phyloP scores from a whole-genome alignment of 768 basidiomycete genomes.

The Mycena rosella region DNA sequence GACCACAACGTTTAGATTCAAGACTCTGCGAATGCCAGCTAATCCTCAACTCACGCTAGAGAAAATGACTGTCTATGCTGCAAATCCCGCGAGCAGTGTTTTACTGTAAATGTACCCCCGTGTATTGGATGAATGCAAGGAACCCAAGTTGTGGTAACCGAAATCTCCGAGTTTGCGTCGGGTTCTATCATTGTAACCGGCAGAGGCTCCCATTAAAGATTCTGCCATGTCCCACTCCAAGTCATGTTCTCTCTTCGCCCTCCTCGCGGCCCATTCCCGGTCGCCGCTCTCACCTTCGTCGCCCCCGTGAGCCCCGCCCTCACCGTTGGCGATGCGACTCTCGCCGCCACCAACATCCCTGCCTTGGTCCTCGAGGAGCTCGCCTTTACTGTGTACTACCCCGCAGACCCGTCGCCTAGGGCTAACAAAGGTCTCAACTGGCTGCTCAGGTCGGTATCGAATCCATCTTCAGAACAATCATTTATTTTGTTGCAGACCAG shows the following conservation, averaged over 20 bases:
- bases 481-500: slow-evolving; percentile 50
- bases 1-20: too few species aligned
- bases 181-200: too few species aligned
- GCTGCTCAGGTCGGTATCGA: slow-evolving; percentile 62
- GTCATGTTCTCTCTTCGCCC: slow-evolving; percentile 19
- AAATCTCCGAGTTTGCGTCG: too few species aligned
- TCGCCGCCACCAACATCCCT: slow-evolving; percentile 45
- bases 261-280: slow-evolving; percentile 51
- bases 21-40: too few species aligned
- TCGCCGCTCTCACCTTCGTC: slow-evolving; percentile 71
- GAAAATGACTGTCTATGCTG: too few species aligned
- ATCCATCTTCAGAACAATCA: not conserved
- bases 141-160: too few species aligned
- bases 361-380: slow-evolving; percentile 72
- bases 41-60: too few species aligned
- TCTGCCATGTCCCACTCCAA: too few species aligned
- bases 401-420: slow-evolving; percentile 55
- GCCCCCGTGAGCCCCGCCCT: slow-evolving; percentile 56
- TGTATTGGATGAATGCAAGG: too few species aligned
- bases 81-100: too few species aligned
- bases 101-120: too few species aligned
- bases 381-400: slow-evolving; percentile 76
- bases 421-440: slow-evolving; percentile 63
- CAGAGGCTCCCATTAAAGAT: too few species aligned
- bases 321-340: slow-evolving; percentile 42